These are phyloP conservation scores for Salvia miltiorrhiza DNA, from an alignment of 257 asterid species.

Conservation along the genomic window DNA sequence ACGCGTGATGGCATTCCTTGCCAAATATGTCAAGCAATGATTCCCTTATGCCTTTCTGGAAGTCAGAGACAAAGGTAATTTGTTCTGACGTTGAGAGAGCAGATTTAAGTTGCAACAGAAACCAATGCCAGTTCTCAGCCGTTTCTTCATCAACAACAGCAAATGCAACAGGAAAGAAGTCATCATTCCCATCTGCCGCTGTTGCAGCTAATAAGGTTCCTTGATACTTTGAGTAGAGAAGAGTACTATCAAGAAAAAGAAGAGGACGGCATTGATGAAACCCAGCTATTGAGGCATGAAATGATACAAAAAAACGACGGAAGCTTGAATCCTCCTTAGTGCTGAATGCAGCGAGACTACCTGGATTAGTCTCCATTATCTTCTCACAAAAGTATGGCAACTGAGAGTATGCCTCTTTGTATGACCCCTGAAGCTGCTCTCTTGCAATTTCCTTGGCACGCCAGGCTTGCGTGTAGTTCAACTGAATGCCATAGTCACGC, in stretches of 20 bases:
- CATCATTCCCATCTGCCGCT: slow-evolving; percentile 91
- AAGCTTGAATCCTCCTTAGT: slow-evolving; percentile 96
- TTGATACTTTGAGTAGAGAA: slow-evolving; percentile 92
- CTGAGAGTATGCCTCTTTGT: slow-evolving; percentile 85
- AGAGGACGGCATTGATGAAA: slow-evolving; percentile 94
- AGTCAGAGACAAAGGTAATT: slow-evolving; percentile 87
- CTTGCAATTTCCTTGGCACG: slow-evolving; percentile 99
- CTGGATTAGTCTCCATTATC: slow-evolving; percentile 92
- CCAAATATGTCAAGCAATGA: slow-evolving; percentile 72
- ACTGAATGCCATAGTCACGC: slow-evolving; percentile 97
- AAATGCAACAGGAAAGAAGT: slow-evolving; percentile 87
- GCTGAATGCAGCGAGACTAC: slow-evolving; percentile 75
- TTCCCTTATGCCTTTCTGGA: slow-evolving; percentile 78
- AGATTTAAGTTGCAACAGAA: slow-evolving; percentile 74
- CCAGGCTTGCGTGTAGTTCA: slow-evolving; percentile 98
- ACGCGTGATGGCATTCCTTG: slow-evolving; percentile 79
- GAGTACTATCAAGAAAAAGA: slow-evolving; percentile 84
- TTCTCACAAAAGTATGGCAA: slow-evolving; percentile 81
- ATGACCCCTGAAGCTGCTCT: slow-evolving; percentile 99
- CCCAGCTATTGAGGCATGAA: slow-evolving; percentile 87
- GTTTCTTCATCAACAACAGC: slow-evolving; percentile 96
- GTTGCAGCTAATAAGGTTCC: slow-evolving; percentile 89
- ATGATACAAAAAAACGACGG: slow-evolving; percentile 74
- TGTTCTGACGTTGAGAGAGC: slow-evolving; percentile 69
- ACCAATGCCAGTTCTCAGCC: slow-evolving; percentile 94